These are phyloP conservation scores for Fonsecaea nubica DNA, from an alignment of 2,329 filamentous ascomycete genomes.

Conservation along the genomic window DNA sequence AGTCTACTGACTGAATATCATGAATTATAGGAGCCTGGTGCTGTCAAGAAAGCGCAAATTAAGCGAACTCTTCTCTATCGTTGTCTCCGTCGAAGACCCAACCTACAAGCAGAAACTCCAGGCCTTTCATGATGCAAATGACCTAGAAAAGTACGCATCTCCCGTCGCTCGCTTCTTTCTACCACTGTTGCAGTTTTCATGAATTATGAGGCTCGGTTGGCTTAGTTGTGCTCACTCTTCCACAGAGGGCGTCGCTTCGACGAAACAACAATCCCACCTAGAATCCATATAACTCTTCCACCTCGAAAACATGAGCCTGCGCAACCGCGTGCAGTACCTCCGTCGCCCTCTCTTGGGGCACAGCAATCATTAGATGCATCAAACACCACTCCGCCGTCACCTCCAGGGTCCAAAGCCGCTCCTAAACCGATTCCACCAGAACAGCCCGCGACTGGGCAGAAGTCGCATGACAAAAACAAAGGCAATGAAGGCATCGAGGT, in stretches of 20 bases:
- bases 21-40: constrained; percentile 61
- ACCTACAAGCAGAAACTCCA: constrained; percentile 59
- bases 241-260: constrained; percentile 64
- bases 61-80: constrained; percentile 84
- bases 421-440: constrained; percentile 11
- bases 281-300: constrained; percentile 42
- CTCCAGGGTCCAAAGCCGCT: constrained; percentile 11
- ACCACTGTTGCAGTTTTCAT: constrained; percentile 22
- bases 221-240: constrained; percentile 26
- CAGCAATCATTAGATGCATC: constrained; percentile 5
- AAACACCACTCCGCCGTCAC: constrained; percentile 13
- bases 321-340: constrained; percentile 29
- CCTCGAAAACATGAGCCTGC: constrained; percentile 40
- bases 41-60: constrained; percentile 89
- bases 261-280: constrained; percentile 59
- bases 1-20: constrained; percentile 47
- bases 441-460: background rate
- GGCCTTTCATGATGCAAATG: constrained; percentile 64
- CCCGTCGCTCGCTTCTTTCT: constrained; percentile 24
- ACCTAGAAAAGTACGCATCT: constrained; percentile 61
- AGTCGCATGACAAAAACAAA: constrained; percentile 2
- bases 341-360: constrained; percentile 6
- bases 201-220: constrained; percentile 21
- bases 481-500: constrained; percentile 1
- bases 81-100: constrained; percentile 60